Evolutionary conservation across 495 filamentous ascomycete genomes (phyloP).

Genomic region (Talaromyces thailandensis): DNA sequence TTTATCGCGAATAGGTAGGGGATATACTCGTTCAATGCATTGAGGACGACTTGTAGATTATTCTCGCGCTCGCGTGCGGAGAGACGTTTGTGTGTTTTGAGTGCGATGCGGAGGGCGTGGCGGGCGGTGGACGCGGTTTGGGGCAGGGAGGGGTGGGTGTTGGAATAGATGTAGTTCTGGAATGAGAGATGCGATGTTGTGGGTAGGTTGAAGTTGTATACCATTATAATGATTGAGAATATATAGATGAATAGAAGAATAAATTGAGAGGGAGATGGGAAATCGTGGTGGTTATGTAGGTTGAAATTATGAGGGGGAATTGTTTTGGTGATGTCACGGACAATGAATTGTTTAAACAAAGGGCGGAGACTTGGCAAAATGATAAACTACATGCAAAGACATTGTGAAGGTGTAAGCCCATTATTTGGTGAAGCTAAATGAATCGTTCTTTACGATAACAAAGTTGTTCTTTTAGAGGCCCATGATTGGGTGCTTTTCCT

Average conservation of each 20-base stretch:
- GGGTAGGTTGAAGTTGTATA: slow-evolving; percentile 73
- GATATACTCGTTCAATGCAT: slow-evolving; percentile 62
- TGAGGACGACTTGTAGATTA: slow-evolving; percentile 57
- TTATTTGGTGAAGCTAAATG: too few species aligned
- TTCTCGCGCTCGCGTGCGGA: slow-evolving; percentile 51
- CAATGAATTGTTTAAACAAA: not conserved
- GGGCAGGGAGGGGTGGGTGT: slow-evolving; percentile 76
- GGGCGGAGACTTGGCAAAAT: not conserved
- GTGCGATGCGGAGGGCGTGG: slow-evolving; percentile 61
- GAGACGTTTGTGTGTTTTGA: slow-evolving; percentile 78
- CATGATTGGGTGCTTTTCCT: too few species aligned
- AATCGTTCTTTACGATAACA: too few species aligned
- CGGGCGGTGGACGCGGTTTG: slow-evolving; percentile 68
- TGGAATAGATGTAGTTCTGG: slow-evolving; percentile 56
- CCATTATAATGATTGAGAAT: slow-evolving; percentile 47
- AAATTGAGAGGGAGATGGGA: not conserved
- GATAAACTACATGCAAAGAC: not conserved
- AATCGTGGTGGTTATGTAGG: slow-evolving; percentile 14
- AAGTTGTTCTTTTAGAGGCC: too few species aligned
- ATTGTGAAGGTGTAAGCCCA: too few species aligned
- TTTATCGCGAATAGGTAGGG: slow-evolving; percentile 72
- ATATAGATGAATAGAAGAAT: slow-evolving; percentile 9
- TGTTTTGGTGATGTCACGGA: slow-evolving; percentile 1
- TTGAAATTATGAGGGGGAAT: not conserved
- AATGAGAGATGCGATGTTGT: slow-evolving; percentile 80